Base-by-base conservation (phyloP, 306 rosid species). In the Senna siamea region DNA sequence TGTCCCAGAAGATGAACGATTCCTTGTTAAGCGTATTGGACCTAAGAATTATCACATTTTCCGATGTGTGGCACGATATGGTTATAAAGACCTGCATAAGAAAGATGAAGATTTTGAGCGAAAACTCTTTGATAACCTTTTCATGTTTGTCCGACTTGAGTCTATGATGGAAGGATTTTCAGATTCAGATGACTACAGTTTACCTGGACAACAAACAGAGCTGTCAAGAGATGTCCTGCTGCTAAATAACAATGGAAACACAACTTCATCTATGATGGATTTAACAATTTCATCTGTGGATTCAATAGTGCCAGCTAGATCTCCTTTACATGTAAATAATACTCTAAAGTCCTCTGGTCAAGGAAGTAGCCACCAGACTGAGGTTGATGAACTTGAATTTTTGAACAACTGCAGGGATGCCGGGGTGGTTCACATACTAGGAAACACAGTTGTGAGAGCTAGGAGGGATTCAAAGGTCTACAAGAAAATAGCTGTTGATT, bases 401-500 rank as follows among this genome's bases (percentile, higher is more conserved):
- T 76, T 91, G 81, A 88, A 77, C 66, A 84, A 22, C 40, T 88
- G 93, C 70, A 85, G 86, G 81, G 97, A 88, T 79, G 88, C 94
- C 0, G 98, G 98, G 61, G 97, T 89, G 78, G 98, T 94, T 66
- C 98, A 94, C 79, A 94, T 94, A 59, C 79, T 94, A 56, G 98
- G 98, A 50, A 91, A 91, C 76, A 87, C 98, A 4, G 85, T 89
- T 51, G 85, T 94, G 58, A 79, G 78, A 72, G 96, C 96, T 38
- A 81, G 90, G 17, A 85, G 96, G 79, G 92, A 85, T 9, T 88
- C 97, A 13, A 84, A 57, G 78, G 80, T 91, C 81, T 76, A 69
- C 86, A 89, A 88, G 84, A 88, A 74, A 85, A 85, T 91, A 80
- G 93, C 92, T 41, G 82, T 94, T 7, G 95, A 94, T 88, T 94